Conservation (phyloP, 331 rosid genomes). For the Stylosanthes scabra region DNA sequence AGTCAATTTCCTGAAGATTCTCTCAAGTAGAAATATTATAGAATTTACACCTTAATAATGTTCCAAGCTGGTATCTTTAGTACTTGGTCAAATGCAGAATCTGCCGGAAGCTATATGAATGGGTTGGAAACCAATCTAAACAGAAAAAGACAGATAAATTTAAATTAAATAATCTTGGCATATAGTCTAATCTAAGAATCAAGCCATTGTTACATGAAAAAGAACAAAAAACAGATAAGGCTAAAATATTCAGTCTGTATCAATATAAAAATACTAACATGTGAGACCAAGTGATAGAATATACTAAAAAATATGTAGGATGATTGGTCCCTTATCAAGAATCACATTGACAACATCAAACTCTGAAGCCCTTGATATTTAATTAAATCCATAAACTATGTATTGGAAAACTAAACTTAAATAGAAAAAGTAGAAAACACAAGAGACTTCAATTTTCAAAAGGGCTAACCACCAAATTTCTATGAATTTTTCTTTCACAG, state of each 20-base stretch:
- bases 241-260: not conserved
- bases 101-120: slow-evolving; percentile 45
- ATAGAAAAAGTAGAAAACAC: slow-evolving; percentile 33
- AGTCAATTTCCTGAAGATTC: slow-evolving; percentile 60
- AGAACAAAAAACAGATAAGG: slow-evolving; percentile 26
- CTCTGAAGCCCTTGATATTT: slow-evolving; percentile 37
- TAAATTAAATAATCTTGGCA: slow-evolving; percentile 48
- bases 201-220: slow-evolving; percentile 42
- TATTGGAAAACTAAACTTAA: slow-evolving; percentile 30
- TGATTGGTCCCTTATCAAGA: slow-evolving; percentile 49
- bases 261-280: slow-evolving; percentile 48
- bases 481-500: not conserved
- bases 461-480: slow-evolving; percentile 16
- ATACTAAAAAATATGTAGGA: slow-evolving; percentile 58
- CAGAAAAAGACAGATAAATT: slow-evolving; percentile 55
- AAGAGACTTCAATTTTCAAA: slow-evolving; percentile 10
- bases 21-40: slow-evolving; percentile 41
- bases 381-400: slow-evolving; percentile 31
- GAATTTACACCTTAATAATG: slow-evolving; percentile 44
- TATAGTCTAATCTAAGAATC: slow-evolving; percentile 44
- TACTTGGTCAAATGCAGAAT: slow-evolving; percentile 60
- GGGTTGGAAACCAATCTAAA: slow-evolving; percentile 60
- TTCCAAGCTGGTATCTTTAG: slow-evolving; percentile 47
- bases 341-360: slow-evolving; percentile 57
- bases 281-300: slow-evolving; percentile 56